Conservation (phyloP, 257 asterid species). For the Striga asiatica region DNA sequence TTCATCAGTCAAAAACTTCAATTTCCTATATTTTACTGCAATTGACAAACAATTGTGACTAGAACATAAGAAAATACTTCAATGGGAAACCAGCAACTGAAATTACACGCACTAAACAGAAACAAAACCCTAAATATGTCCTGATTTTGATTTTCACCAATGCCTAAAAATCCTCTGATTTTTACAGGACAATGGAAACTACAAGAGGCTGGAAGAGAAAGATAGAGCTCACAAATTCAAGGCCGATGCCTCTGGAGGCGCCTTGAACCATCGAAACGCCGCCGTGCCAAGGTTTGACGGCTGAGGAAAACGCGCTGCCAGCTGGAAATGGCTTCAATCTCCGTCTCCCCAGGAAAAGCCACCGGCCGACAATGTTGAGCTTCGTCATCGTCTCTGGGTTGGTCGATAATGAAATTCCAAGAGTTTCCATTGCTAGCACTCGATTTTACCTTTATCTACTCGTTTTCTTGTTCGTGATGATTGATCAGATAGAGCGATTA, state of each 20-base stretch:
- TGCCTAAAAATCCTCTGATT: too few species aligned
- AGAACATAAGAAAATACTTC: too few species aligned
- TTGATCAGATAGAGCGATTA: background rate
- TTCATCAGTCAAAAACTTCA: background rate
- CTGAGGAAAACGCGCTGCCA: constrained; percentile 29
- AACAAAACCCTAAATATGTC: too few species aligned
- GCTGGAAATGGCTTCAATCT: constrained; percentile 18
- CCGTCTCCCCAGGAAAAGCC: constrained; percentile 21
- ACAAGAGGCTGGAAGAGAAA: background rate
- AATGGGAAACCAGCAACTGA: background rate
- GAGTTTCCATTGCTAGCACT: constrained; percentile 5
- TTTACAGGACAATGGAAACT: too few species aligned
- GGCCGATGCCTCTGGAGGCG: constrained; percentile 97
- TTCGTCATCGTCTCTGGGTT: constrained; percentile 27
- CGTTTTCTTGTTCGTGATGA: background rate
- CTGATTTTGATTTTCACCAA: too few species aligned
- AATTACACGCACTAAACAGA: too few species aligned
- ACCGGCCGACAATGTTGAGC: constrained; percentile 25
- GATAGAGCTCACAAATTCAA: constrained; percentile 67
- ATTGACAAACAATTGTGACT: too few species aligned
- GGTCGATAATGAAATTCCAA: constrained; percentile 11
- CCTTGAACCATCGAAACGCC: constrained; percentile 94
- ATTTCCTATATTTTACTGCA: too few species aligned
- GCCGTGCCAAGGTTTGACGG: constrained; percentile 33
- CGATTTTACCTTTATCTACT: constrained; percentile 10